These are phyloP conservation scores for Colletotrichum coccodes DNA, from an alignment of 2,329 filamentous ascomycete genomes.

Conservation along the genomic window DNA sequence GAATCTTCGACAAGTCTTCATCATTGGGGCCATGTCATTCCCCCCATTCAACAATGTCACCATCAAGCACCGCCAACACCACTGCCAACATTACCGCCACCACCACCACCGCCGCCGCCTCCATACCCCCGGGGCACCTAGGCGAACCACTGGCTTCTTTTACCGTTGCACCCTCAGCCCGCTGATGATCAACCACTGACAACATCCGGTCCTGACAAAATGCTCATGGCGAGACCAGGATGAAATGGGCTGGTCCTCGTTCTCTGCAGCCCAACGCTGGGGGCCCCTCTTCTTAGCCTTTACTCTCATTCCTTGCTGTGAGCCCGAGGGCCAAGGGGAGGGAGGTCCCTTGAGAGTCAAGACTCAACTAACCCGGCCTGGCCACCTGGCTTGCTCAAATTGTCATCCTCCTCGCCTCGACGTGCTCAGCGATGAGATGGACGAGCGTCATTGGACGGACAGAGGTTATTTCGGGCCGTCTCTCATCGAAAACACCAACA, in stretches of 20 bases:
- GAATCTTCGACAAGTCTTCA: background rate
- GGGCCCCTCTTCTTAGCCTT: slow-evolving; percentile 32
- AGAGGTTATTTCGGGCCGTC: background rate
- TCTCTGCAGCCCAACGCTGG: slow-evolving; percentile 21
- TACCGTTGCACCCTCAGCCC: background rate
- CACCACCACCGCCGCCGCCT: background rate
- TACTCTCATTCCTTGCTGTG: slow-evolving; percentile 13
- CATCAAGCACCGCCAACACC: background rate
- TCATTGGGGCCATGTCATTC: slow-evolving; percentile 12
- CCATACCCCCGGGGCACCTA: background rate
- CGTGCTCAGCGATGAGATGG: too few species aligned
- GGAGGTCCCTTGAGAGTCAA: background rate
- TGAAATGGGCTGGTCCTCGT: background rate
- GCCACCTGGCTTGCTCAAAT: background rate
- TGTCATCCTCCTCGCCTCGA: background rate
- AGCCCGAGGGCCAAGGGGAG: background rate
- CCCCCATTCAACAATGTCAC: background rate
- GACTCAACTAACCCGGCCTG: background rate
- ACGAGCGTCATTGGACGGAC: background rate
- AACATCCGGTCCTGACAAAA: too few species aligned
- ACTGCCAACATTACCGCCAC: background rate
- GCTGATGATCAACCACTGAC: background rate
- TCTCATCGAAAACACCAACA: background rate
- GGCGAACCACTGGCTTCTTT: background rate
- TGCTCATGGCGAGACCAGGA: background rate